These are phyloP conservation scores for Carallia pectinifolia DNA, from an alignment of 345 rosid species.

Conservation along the genomic window DNA sequence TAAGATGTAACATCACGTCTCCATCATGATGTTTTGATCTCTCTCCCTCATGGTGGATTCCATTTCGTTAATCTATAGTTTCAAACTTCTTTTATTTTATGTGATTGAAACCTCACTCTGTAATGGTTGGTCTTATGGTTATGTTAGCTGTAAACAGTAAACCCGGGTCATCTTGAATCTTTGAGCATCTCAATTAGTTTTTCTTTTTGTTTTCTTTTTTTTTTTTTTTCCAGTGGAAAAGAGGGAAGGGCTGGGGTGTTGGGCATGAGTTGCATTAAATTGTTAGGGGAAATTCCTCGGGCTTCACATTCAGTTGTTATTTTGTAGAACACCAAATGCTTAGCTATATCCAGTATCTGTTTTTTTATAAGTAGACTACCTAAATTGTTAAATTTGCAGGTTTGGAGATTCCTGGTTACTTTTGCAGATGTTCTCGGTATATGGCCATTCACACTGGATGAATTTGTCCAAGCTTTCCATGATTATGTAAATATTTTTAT, in stretches of 20 bases:
- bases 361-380: constrained; percentile 1
- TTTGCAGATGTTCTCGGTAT: constrained; percentile 78
- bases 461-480: constrained; percentile 87
- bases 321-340: not conserved
- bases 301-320: too few relatives aligned
- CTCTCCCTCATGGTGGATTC: not conserved
- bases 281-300: not conserved
- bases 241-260: too few relatives aligned
- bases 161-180: not conserved
- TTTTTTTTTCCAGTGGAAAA: not conserved
- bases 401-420: constrained; percentile 82
- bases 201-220: not conserved
- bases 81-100: not conserved
- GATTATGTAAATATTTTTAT: constrained; percentile 56
- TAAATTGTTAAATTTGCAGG: constrained; percentile 41
- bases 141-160: too few relatives aligned
- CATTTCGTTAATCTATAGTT: not conserved
- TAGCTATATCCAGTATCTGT: not conserved
- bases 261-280: not conserved
- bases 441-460: constrained; percentile 94
- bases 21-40: not conserved
- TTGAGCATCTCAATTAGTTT: not conserved
- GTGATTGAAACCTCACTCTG: not conserved
- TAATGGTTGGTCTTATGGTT: too few relatives aligned
- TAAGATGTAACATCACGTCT: not conserved